These are phyloP conservation scores for Wickerhamomyces queroliae DNA, from an alignment of 805 yeast species.

Conservation along the genomic window DNA sequence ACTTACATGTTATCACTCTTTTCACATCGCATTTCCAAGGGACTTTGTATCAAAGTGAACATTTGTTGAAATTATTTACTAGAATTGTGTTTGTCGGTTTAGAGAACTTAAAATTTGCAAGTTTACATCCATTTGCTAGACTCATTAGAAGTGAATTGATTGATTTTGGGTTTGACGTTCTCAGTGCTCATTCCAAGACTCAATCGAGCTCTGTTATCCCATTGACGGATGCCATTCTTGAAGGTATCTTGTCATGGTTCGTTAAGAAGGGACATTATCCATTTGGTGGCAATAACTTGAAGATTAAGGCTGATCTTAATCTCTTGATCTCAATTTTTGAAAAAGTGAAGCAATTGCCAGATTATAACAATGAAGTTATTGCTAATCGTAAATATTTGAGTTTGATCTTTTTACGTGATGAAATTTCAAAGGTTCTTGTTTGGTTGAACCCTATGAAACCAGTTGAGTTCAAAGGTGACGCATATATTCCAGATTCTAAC, in stretches of 20 bases:
- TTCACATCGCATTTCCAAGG: conserved; percentile 79
- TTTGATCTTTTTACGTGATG: conserved; percentile 66
- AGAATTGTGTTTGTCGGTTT: conserved; percentile 54
- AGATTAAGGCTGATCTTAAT: conserved; percentile 62
- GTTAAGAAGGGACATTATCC: conserved; percentile 59
- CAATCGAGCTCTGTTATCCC: conserved; percentile 36
- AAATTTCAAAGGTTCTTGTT: conserved; percentile 60
- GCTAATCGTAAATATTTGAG: conserved; percentile 50
- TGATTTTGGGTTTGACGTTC: conserved; percentile 58
- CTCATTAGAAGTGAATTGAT: conserved; percentile 69
- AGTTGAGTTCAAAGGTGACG: conserved; percentile 23
- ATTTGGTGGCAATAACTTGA: conserved; percentile 74
- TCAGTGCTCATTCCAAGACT: conserved; percentile 48
- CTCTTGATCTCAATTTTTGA: conserved; percentile 46
- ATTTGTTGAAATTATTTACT: conserved; percentile 63
- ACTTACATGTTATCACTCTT: conserved; percentile 58
- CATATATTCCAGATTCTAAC: conserved; percentile 29
- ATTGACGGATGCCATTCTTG: conserved; percentile 44
- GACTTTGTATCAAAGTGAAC: conserved; percentile 63
- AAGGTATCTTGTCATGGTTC: conserved; percentile 80
- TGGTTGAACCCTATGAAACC: conserved; percentile 55
- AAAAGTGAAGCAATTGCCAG: conserved; percentile 10
- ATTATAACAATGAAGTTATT: conserved; percentile 14
- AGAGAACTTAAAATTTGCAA: conserved; percentile 45
- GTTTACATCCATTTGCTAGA: conserved; percentile 80